These are phyloP conservation scores for Trichosporon asahii DNA, from an alignment of 1,284 basidiomycete genomes.

Conservation along the genomic window DNA sequence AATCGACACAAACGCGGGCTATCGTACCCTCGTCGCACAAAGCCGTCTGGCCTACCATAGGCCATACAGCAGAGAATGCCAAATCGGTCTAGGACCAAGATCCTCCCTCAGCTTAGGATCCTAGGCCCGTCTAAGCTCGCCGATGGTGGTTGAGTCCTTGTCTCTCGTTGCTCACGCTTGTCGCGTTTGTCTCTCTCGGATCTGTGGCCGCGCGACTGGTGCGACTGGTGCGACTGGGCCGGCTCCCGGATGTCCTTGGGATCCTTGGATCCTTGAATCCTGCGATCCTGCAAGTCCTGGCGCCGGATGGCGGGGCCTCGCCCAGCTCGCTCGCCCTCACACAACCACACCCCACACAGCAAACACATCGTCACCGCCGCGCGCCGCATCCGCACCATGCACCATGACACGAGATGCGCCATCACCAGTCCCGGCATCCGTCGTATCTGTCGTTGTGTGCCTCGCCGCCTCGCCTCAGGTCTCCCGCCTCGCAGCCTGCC, in stretches of 20 bases:
- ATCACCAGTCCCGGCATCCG: not conserved
- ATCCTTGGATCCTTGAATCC: not conserved
- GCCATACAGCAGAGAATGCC: too few relatives aligned
- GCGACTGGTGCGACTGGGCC: slow-evolving; percentile 3
- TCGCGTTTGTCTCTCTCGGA: not conserved
- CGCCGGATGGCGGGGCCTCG: not conserved
- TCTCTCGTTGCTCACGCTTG: not conserved
- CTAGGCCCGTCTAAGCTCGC: not conserved
- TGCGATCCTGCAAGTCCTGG: not conserved
- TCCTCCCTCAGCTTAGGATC: not conserved
- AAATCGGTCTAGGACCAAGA: not conserved
- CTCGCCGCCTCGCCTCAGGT: not conserved
- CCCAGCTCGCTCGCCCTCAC: not conserved
- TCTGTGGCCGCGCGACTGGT: not conserved
- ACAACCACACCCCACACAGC: not conserved
- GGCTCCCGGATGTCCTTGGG: not conserved
- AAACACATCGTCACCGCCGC: slow-evolving; percentile 1
- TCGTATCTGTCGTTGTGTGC: not conserved
- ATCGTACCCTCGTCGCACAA: not conserved
- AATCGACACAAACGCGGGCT: too few relatives aligned
- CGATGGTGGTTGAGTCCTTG: not conserved
- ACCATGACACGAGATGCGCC: not conserved
- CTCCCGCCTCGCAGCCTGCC: not conserved
- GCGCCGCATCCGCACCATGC: not conserved
- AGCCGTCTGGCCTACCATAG: not conserved